Evolutionary conservation across 2,329 filamentous ascomycete species (phyloP).

Genomic region (Neophaeococcomyces aloes): DNA sequence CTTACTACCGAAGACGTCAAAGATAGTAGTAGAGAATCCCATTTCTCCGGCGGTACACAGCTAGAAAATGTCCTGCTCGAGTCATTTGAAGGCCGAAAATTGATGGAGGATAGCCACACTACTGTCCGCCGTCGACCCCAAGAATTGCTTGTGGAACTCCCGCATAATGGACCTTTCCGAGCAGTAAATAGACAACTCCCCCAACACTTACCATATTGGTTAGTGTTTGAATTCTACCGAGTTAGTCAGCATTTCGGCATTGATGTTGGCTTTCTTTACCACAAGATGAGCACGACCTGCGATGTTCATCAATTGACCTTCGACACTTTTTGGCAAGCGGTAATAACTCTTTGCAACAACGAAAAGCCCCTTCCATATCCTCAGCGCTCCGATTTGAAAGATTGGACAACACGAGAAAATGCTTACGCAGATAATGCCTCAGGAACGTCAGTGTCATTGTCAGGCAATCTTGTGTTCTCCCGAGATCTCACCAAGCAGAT

Average conservation of each 20-base stretch:
- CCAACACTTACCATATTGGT: slow-evolving; percentile 19
- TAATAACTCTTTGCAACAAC: background rate
- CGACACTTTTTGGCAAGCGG: slow-evolving; percentile 1
- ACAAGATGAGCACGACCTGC: background rate
- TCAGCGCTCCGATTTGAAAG: background rate
- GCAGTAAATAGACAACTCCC: slow-evolving; percentile 2
- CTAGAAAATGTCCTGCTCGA: slow-evolving; percentile 10
- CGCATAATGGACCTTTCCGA: slow-evolving; percentile 29
- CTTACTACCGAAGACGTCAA: background rate
- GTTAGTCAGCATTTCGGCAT: background rate
- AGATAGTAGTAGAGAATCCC: background rate
- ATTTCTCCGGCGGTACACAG: slow-evolving; percentile 3
- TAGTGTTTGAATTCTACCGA: background rate
- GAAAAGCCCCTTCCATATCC: background rate
- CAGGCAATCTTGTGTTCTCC: slow-evolving; percentile 32
- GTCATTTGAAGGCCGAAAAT: background rate
- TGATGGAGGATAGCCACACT: background rate
- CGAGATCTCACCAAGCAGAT: slow-evolving; percentile 25
- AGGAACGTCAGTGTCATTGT: slow-evolving; percentile 31
- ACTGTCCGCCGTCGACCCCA: background rate
- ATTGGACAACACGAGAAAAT: slow-evolving; percentile 2
- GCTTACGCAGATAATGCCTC: slow-evolving; percentile 8
- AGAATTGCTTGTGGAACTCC: slow-evolving; percentile 24
- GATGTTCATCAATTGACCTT: background rate
- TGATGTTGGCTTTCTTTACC: background rate